Evolutionary conservation across 1,139 yeast species (phyloP).

Genomic region (Groenewaldozyma sp.): DNA sequence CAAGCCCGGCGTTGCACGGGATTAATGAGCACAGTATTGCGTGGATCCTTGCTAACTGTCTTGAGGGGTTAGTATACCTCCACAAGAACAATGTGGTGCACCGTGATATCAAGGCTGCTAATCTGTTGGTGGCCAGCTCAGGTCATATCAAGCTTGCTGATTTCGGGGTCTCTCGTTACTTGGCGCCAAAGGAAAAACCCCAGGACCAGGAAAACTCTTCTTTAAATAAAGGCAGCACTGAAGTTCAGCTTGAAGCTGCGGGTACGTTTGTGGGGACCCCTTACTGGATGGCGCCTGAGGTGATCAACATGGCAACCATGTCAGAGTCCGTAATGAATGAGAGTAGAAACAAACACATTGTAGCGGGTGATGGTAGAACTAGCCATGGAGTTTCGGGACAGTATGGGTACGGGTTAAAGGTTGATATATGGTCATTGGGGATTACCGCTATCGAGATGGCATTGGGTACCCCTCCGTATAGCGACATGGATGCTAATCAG

Average conservation of each 20-base stretch:
- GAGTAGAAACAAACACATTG: neutral
- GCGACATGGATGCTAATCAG: constrained; percentile 57
- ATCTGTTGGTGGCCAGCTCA: constrained; percentile 47
- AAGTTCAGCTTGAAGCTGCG: constrained; percentile 32
- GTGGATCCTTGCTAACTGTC: constrained; percentile 39
- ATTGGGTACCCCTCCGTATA: constrained; percentile 75
- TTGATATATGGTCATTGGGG: constrained; percentile 85
- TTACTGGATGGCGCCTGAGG: constrained; percentile 98
- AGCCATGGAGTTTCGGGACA: constrained; percentile 39
- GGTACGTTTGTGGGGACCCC: constrained; percentile 96
- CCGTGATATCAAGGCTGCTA: constrained; percentile 79
- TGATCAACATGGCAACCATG: no score
- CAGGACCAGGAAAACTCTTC: neutral
- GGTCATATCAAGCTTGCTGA: constrained; percentile 86
- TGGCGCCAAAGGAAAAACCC: constrained; percentile 43
- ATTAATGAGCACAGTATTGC: constrained; percentile 13
- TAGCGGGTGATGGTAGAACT: no score
- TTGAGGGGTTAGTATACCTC: constrained; percentile 57
- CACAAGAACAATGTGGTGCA: constrained; percentile 74
- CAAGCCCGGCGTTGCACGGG: neutral
- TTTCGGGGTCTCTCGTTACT: constrained; percentile 87
- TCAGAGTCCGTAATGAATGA: constrained; percentile 22
- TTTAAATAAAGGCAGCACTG: no score
- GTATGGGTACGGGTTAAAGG: constrained; percentile 82
- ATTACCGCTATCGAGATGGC: constrained; percentile 85